Conservation (phyloP, 352 stramenopile species). For the Peronospora destructor region DNA sequence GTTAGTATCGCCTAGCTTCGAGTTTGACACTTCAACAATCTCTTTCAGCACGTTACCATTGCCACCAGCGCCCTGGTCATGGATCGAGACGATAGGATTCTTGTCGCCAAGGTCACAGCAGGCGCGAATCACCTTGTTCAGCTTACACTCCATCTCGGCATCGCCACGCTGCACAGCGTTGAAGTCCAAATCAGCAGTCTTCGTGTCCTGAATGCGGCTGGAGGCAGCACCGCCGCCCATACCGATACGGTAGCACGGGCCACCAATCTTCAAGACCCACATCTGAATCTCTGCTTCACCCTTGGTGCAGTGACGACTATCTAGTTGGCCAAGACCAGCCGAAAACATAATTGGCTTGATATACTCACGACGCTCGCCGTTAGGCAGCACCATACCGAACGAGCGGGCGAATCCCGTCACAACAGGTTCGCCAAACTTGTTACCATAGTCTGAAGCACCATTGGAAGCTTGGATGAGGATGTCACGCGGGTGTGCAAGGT, state of each 20-base stretch:
- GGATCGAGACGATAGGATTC: slow-evolving; percentile 99
- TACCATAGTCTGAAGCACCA: slow-evolving; percentile 98
- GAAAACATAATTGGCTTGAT: slow-evolving; percentile 99
- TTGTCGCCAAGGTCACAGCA: slow-evolving; percentile 95
- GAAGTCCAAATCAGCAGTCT: slow-evolving; percentile 95
- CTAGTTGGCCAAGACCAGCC: slow-evolving; percentile 94
- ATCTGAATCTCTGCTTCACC: slow-evolving; percentile 91
- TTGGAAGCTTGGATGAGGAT: slow-evolving; percentile 97
- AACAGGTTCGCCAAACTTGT: slow-evolving; percentile 99
- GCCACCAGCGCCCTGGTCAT: slow-evolving; percentile 98
- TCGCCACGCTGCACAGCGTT: slow-evolving; percentile 99
- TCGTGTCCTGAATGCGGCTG: slow-evolving; percentile 90
- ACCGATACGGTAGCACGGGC: slow-evolving; percentile 97
- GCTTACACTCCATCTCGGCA: slow-evolving; percentile 99
- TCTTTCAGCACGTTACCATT: slow-evolving; percentile 99
- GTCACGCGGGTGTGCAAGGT: slow-evolving; percentile 87
- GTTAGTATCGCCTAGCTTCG: slow-evolving; percentile 85
- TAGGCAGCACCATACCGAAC: slow-evolving; percentile 94
- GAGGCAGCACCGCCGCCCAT: slow-evolving; percentile 97
- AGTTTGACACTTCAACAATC: slow-evolving; percentile 91
- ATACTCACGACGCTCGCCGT: slow-evolving; percentile 96
- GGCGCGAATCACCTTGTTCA: slow-evolving; percentile 98
- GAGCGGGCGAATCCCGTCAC: slow-evolving; percentile 95
- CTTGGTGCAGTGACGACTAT: slow-evolving; percentile 91
- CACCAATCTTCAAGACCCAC: slow-evolving; percentile 98